Base-by-base conservation (phyloP, 2,329 filamentous ascomycete species). In the Emmonsiellopsis sp. region DNA sequence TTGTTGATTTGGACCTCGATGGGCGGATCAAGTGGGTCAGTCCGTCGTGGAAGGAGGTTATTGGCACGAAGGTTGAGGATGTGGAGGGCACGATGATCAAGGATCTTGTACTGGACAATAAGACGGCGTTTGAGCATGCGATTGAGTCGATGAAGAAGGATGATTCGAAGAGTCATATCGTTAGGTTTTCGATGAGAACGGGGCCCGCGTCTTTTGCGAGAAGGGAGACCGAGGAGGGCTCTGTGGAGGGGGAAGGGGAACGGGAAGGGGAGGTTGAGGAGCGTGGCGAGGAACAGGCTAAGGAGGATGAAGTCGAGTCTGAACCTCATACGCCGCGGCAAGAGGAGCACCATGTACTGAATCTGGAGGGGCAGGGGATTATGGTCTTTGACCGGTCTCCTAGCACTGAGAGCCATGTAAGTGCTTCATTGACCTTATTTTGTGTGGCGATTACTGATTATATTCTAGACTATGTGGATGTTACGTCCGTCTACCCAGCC, bases 391-490 rank as follows among this genome's bases (percentile, higher is more conserved):
- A 97, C 68, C 84, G 87, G 57, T 81, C 86, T 10, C 88, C 89
- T 39, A 90, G 89, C 50, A 86, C 85, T 53, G 88, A 93, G 67
- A 45, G 88, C 64, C 92, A 97, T 77, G 89, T 94, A 80, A 77
- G 87, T 79, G 53, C 53, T 50, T 8, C 8, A 40, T 42, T 14
- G 43, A 17, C 43, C 7, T 17, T 17, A 7, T 46, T 56, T 37
- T 17, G 11, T 50, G 39, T 21, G 45, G 31, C 32, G 17, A 6
- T 36, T 9, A 27, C 9, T 32, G 8, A 44, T 55, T 14, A 55
- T 47, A 56, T 46, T 50, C 62, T 56, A 95, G 88, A 95, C 89
- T 14, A 98, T 98, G 94, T 98, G 93, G 93, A 98, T 98, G 90
- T 83, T 98, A 61, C 87, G 93, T 59, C 93, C 92, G 2, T 95